Evolutionary conservation across 345 rosid species (phyloP).

Genomic region (Eucalyptus erythrocorys): DNA sequence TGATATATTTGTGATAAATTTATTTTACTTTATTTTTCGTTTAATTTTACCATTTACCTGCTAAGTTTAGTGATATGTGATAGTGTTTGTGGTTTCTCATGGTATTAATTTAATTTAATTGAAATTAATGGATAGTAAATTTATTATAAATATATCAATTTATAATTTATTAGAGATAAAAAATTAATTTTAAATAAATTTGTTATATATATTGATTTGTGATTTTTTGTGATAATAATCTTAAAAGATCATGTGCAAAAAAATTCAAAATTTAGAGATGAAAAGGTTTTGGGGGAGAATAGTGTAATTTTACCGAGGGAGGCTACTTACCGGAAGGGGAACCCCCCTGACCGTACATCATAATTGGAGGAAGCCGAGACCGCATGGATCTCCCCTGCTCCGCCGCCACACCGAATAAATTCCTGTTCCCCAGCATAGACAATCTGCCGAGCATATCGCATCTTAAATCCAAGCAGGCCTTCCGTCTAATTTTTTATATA

Average conservation of each 20-base stretch:
- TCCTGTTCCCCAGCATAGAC: background rate
- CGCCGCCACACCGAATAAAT: background rate
- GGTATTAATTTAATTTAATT: fast-evolving
- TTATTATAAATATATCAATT: fast-evolving
- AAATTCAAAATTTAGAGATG: background rate
- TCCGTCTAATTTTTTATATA: background rate
- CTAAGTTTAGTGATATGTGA: fast-evolving
- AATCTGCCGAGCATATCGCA: background rate
- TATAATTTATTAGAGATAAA: fast-evolving
- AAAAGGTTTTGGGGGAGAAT: background rate
- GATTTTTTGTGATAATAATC: fast-evolving
- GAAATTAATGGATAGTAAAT: fast-evolving
- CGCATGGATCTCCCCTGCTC: background rate
- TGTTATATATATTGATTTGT: fast-evolving
- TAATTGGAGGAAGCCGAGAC: background rate
- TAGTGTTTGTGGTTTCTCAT: fast-evolving
- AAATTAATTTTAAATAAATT: too few relatives aligned
- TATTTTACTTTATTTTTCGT: fast-evolving
- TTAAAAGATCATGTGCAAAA: fast-evolving
- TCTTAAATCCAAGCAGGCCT: background rate
- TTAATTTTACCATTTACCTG: too few relatives aligned
- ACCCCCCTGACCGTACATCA: background rate
- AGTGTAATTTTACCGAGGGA: background rate
- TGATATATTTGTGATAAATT: too few relatives aligned
- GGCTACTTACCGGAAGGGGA: background rate